Evolutionary conservation across 2,329 filamentous ascomycete genomes (phyloP).

Genomic region (Gyromitra esculenta): DNA sequence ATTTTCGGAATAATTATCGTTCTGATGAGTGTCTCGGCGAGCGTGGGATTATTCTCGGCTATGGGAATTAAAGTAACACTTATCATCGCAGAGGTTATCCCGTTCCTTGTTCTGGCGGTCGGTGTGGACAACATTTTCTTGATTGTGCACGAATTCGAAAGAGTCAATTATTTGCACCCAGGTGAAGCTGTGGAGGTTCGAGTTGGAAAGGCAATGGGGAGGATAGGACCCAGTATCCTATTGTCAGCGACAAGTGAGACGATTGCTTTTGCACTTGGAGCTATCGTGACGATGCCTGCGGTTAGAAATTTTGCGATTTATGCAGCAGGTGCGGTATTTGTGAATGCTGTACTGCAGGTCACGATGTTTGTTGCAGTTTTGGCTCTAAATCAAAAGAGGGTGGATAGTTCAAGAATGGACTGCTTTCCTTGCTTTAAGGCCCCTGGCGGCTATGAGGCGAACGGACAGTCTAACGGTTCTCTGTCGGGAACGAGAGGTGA

Average conservation of each 20-base stretch:
- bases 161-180: slow-evolving; percentile 89
- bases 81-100: slow-evolving; percentile 98
- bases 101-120: slow-evolving; percentile 93
- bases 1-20: slow-evolving; percentile 94
- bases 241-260: slow-evolving; percentile 96
- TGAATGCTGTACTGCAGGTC: slow-evolving; percentile 95
- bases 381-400: slow-evolving; percentile 87
- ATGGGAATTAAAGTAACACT: slow-evolving; percentile 91
- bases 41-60: slow-evolving; percentile 93
- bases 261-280: slow-evolving; percentile 88
- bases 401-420: slow-evolving; percentile 87
- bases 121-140: slow-evolving; percentile 99
- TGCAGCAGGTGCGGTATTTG: slow-evolving; percentile 92
- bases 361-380: slow-evolving; percentile 97
- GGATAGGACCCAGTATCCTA: slow-evolving; percentile 96
- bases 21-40: slow-evolving; percentile 94
- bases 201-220: slow-evolving; percentile 85
- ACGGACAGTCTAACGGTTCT: slow-evolving; percentile 64
- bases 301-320: slow-evolving; percentile 98
- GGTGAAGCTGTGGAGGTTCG: slow-evolving; percentile 87
- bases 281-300: slow-evolving; percentile 96
- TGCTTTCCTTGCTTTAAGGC: slow-evolving; percentile 89
- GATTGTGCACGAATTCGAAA: slow-evolving; percentile 97
- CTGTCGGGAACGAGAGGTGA: slow-evolving; percentile 51
- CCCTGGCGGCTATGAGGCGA: slow-evolving; percentile 66